Percentiles rank a stretch among this genome's conserved stretches.
Conservation (phyloP, 306 rosid species). For the Sophora flavescens region DNA sequence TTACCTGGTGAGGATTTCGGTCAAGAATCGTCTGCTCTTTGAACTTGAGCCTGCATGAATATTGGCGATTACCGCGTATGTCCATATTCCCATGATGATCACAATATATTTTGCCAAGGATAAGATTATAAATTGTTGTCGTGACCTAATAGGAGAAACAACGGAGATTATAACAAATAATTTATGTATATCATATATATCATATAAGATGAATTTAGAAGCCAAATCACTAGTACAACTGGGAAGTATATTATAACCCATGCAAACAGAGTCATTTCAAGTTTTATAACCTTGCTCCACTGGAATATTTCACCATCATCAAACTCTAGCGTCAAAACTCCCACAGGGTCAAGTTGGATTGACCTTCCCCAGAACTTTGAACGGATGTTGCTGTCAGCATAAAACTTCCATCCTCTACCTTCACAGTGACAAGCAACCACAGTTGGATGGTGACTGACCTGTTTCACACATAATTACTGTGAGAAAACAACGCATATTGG, state of each 20-base stretch:
- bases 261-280: conserved; percentile 34
- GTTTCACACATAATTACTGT: conserved; percentile 49
- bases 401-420: conserved; percentile 98
- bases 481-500: conserved; percentile 30
- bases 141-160: conserved; percentile 73
- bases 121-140: conserved; percentile 89
- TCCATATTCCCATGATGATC: conserved; percentile 97
- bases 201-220: neutral
- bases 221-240: conserved; percentile 9
- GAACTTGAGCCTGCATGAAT: conserved; percentile 86
- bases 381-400: conserved; percentile 96
- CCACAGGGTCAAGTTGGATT: conserved; percentile 96
- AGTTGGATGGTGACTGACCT: conserved; percentile 99
- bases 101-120: conserved; percentile 93
- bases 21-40: conserved; percentile 95
- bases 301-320: conserved; percentile 97
- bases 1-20: conserved; percentile 98
- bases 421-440: conserved; percentile 97
- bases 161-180: neutral
- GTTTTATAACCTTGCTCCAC: conserved; percentile 91
- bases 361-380: conserved; percentile 98
- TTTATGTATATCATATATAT: neutral
- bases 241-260: neutral
- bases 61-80: conserved; percentile 82
- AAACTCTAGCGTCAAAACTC: conserved; percentile 84